phyloP scores from a whole-genome alignment of 768 basidiomycete species.

The Clathrus columnatus region DNA sequence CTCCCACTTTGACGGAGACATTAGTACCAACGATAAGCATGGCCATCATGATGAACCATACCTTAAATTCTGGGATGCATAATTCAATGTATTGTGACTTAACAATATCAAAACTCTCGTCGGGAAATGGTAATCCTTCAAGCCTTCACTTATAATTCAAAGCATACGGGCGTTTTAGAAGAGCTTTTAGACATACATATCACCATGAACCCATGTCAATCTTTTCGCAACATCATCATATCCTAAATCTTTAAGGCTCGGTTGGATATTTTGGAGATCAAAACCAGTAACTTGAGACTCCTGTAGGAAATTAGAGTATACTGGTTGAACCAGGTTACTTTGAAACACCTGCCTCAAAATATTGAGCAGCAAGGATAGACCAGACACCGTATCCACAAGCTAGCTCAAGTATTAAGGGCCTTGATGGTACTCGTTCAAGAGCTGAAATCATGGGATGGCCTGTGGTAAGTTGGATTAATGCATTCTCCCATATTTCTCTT shows the following conservation, averaged over 20 bases:
- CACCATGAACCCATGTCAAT: constrained; percentile 58
- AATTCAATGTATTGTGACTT: constrained; percentile 56
- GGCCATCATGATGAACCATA: constrained; percentile 18
- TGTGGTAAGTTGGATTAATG: background rate
- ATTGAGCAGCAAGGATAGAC: constrained; percentile 58
- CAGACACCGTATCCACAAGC: constrained; percentile 68
- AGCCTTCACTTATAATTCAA: constrained; percentile 32
- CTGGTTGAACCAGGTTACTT: constrained; percentile 6
- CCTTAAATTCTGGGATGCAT: constrained; percentile 67
- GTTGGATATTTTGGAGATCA: constrained; percentile 49
- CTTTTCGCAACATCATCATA: constrained; percentile 34
- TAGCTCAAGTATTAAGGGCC: constrained; percentile 40
- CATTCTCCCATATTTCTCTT: constrained; percentile 3
- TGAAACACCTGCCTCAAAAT: constrained; percentile 53
- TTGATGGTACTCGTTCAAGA: constrained; percentile 32
- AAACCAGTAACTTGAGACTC: constrained; percentile 48
- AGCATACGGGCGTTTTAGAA: background rate
- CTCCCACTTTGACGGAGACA: constrained; percentile 42
- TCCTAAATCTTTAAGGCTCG: constrained; percentile 28
- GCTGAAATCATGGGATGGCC: constrained; percentile 19
- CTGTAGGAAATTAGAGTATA: constrained; percentile 24
- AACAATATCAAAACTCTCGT: constrained; percentile 55
- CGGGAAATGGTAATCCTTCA: constrained; percentile 52
- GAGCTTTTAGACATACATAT: constrained; percentile 44
- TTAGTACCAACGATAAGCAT: background rate